Conservation (phyloP, 805 yeast genomes). For the Zygosaccharomyces pseudorouxii region DNA sequence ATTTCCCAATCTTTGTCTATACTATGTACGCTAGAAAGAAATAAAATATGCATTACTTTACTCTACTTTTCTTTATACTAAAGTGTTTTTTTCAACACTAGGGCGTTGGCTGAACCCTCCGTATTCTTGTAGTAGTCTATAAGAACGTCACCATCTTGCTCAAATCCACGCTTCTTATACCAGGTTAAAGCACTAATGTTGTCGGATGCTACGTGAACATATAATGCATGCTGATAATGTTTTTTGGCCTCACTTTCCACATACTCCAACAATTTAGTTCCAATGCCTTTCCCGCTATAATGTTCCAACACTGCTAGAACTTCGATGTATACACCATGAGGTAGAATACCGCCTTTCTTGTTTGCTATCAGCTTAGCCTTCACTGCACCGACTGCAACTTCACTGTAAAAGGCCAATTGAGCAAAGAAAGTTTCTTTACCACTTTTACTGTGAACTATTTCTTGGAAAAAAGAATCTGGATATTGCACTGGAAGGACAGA, state of each 20-base stretch:
- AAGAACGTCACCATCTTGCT: constrained; percentile 34
- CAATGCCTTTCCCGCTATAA: constrained; percentile 61
- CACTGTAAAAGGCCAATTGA: constrained; percentile 55
- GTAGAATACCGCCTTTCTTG: constrained; percentile 37
- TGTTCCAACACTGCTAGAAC: constrained; percentile 61
- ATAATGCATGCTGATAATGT: constrained; percentile 40
- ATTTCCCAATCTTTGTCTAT: not conserved
- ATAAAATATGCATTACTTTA: constrained; percentile 6
- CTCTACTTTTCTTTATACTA: not conserved
- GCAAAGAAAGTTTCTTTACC: constrained; percentile 21
- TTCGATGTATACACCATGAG: constrained; percentile 59
- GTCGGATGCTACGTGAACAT: constrained; percentile 48
- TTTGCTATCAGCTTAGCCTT: constrained; percentile 49
- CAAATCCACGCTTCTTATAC: constrained; percentile 51
- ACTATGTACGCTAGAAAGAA: constrained; percentile 5
- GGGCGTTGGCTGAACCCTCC: constrained; percentile 21
- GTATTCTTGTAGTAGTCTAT: constrained; percentile 42
- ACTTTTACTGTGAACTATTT: constrained; percentile 16
- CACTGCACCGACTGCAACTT: constrained; percentile 76
- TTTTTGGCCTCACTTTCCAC: constrained; percentile 52
- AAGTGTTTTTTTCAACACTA: constrained; percentile 15
- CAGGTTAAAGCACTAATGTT: constrained; percentile 44
- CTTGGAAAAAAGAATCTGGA: constrained; percentile 25
- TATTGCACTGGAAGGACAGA: constrained; percentile 20
- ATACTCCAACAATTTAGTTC: constrained; percentile 51